Percentiles rank a stretch among this genome's conserved stretches.
Conservation (phyloP, 1,139 yeast genomes). For the Scheffersomyces lignicola region DNA sequence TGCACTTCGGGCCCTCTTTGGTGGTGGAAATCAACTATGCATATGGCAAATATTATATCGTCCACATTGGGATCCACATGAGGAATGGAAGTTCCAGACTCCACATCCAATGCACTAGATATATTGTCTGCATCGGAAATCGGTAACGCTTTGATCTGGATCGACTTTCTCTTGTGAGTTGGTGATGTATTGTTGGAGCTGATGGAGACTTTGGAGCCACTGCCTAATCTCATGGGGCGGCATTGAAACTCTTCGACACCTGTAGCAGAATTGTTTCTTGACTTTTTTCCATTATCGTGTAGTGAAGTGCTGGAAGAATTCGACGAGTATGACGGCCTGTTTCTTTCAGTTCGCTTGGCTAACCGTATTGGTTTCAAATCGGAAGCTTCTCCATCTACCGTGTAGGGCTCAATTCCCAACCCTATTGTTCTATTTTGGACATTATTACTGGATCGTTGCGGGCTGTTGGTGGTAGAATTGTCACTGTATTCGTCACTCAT, state of each 20-base stretch:
- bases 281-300: slow-evolving; percentile 7
- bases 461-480: too few relatives aligned
- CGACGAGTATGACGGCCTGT: slow-evolving; percentile 9
- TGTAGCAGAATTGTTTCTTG: slow-evolving; percentile 1
- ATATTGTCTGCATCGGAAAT: slow-evolving; percentile 18
- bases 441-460: too few relatives aligned
- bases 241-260: slow-evolving; percentile 29
- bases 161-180: slow-evolving; percentile 22
- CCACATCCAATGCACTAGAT: slow-evolving; percentile 12
- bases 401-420: slow-evolving; percentile 1
- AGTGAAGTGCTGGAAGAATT: slow-evolving; percentile 9
- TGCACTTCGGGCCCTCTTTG: slow-evolving; percentile 94
- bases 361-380: slow-evolving; percentile 33
- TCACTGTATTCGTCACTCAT: too few relatives aligned
- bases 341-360: slow-evolving; percentile 27
- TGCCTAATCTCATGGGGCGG: slow-evolving; percentile 34
- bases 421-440: neutral
- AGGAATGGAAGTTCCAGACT: slow-evolving; percentile 4
- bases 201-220: slow-evolving; percentile 10
- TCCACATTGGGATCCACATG: slow-evolving; percentile 13
- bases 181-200: slow-evolving; percentile 5
- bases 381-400: neutral
- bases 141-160: slow-evolving; percentile 41
- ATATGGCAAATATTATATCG: slow-evolving; percentile 71
- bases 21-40: slow-evolving; percentile 93